phyloP scores from a whole-genome alignment of 768 basidiomycete species.

The Calocera cornea region DNA sequence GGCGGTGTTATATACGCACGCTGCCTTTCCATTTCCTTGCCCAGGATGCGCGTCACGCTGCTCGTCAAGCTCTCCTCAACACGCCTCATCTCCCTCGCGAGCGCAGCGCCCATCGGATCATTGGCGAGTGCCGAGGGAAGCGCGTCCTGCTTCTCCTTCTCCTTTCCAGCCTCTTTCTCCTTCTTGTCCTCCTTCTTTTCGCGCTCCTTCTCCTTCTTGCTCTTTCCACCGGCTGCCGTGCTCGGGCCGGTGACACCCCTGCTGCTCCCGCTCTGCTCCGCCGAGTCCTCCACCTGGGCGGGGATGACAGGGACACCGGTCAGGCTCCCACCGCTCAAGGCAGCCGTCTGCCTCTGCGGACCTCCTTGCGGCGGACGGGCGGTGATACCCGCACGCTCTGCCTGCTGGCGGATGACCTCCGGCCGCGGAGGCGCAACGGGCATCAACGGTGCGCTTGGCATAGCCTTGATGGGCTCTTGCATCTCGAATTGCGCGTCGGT shows the following conservation, averaged over 20 bases:
- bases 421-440: background rate
- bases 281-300: background rate
- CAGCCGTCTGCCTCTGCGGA: background rate
- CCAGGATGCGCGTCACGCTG: slow-evolving; percentile 63
- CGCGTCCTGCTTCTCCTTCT: slow-evolving; percentile 23
- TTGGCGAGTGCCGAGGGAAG: slow-evolving; percentile 19
- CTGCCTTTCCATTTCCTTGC: slow-evolving; percentile 82
- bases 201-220: slow-evolving; percentile 1
- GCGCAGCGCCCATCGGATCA: slow-evolving; percentile 36
- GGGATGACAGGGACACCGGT: background rate
- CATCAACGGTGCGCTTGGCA: background rate
- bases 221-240: background rate
- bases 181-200: slow-evolving; percentile 31
- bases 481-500: background rate
- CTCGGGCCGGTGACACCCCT: background rate
- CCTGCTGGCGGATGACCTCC: background rate
- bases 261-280: background rate
- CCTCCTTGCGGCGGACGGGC: background rate
- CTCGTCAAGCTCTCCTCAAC: slow-evolving; percentile 67
- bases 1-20: slow-evolving; percentile 54
- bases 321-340: background rate
- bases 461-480: background rate
- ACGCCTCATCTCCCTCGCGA: slow-evolving; percentile 67
- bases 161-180: slow-evolving; percentile 24
- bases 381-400: background rate